These are phyloP conservation scores for Dianthus caryophyllus DNA, from an alignment of 148 eudicot genomes.

Conservation along the genomic window DNA sequence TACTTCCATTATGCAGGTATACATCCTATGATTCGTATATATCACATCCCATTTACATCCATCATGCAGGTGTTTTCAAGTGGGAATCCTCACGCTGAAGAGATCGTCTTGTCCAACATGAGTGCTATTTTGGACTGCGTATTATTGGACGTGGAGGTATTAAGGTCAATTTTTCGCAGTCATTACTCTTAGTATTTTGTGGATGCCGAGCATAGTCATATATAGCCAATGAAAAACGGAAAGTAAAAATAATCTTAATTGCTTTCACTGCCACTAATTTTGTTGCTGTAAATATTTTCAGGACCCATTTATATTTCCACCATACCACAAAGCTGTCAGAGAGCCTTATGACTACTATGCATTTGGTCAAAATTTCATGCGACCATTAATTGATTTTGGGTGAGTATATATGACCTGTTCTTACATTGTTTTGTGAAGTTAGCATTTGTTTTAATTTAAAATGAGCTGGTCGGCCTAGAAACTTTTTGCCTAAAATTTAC, in stretches of 20 bases:
- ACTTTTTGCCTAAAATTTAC: too few relatives aligned
- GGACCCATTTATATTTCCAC: slow-evolving; percentile 82
- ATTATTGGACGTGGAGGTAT: slow-evolving; percentile 78
- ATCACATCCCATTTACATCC: background rate
- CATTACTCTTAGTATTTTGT: slow-evolving; percentile 20
- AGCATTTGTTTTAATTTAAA: slow-evolving; percentile 7
- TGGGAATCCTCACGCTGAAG: slow-evolving; percentile 65
- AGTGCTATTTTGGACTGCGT: slow-evolving; percentile 62
- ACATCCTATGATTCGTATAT: too few relatives aligned
- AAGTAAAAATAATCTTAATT: background rate
- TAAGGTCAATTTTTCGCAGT: slow-evolving; percentile 6
- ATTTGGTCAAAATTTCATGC: slow-evolving; percentile 81
- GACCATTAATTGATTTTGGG: slow-evolving; percentile 88
- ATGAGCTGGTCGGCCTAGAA: background rate
- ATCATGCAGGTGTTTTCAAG: slow-evolving; percentile 66
- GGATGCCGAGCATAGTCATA: background rate
- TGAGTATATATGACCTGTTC: slow-evolving; percentile 30
- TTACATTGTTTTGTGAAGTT: background rate
- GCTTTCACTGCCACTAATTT: slow-evolving; percentile 16
- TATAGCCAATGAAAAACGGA: background rate
- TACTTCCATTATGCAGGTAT: slow-evolving; percentile 46
- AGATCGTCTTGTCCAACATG: slow-evolving; percentile 83
- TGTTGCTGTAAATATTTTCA: slow-evolving; percentile 34
- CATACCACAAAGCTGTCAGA: slow-evolving; percentile 81
- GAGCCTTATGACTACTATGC: slow-evolving; percentile 83